A percentile compares a stretch with the other conserved stretches of the same genome.
Conservation (phyloP, 2,329 filamentous ascomycete species). For the Diplodia sapinea region DNA sequence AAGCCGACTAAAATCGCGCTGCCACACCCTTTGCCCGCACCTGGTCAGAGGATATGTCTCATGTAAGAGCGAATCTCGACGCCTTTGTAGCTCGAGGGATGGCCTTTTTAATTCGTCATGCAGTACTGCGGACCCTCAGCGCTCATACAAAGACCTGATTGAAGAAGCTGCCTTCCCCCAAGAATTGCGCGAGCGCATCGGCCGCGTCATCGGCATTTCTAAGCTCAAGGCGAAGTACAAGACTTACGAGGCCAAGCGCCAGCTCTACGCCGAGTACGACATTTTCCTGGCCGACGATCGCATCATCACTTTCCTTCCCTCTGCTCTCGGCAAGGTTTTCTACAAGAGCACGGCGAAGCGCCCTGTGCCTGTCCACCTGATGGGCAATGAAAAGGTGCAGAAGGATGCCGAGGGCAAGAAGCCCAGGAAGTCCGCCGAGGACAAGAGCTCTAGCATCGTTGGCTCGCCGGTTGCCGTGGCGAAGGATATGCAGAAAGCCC, state of each 20-base stretch:
- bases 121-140: slow-evolving; percentile 78
- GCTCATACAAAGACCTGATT: slow-evolving; percentile 88
- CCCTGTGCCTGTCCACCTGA: slow-evolving; percentile 80
- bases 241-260: slow-evolving; percentile 80
- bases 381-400: slow-evolving; percentile 68
- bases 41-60: slow-evolving; percentile 23
- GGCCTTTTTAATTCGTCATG: background rate
- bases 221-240: slow-evolving; percentile 91
- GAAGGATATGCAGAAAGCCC: slow-evolving; percentile 78
- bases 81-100: background rate
- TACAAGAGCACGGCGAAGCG: slow-evolving; percentile 84
- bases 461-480: slow-evolving; percentile 71
- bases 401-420: slow-evolving; percentile 58
- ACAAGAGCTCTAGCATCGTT: slow-evolving; percentile 48
- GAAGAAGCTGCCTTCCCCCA: slow-evolving; percentile 66
- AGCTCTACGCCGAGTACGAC: slow-evolving; percentile 85
- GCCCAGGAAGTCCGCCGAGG: slow-evolving; percentile 43
- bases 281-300: slow-evolving; percentile 92
- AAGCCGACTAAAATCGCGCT: slow-evolving; percentile 78
- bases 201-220: slow-evolving; percentile 74
- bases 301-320: slow-evolving; percentile 74
- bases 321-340: slow-evolving; percentile 86
- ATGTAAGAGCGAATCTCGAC: slow-evolving; percentile 3
- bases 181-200: slow-evolving; percentile 55
- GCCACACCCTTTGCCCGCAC: slow-evolving; percentile 29